A percentile compares a stretch with the other conserved stretches of the same genome.
These are phyloP conservation scores for Leptographium flavum DNA, from an alignment of 2,329 filamentous ascomycete species.

Conservation along the genomic window DNA sequence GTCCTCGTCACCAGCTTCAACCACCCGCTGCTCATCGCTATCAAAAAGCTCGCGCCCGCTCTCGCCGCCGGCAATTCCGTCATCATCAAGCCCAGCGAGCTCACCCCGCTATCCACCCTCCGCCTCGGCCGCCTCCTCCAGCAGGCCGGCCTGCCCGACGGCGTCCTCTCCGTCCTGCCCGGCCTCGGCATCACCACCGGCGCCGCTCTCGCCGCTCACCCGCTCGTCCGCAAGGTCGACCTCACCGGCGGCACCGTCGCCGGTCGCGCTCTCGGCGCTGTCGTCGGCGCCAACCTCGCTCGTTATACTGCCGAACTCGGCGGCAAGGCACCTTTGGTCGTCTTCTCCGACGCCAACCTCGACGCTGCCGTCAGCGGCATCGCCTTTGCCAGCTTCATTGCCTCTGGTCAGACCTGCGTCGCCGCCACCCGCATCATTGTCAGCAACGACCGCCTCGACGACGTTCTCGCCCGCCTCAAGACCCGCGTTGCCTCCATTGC, in stretches of 20 bases:
- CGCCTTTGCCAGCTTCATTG: constrained; percentile 42
- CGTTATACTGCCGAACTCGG: constrained; percentile 59
- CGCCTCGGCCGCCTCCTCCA: constrained; percentile 44
- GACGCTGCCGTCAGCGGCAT: constrained; percentile 55
- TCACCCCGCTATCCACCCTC: constrained; percentile 47
- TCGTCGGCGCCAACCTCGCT: constrained; percentile 52
- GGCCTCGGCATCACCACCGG: constrained; percentile 39
- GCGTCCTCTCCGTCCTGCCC: constrained; percentile 50
- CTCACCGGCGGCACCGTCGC: constrained; percentile 64
- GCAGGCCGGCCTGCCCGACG: constrained; percentile 55
- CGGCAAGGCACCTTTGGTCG: constrained; percentile 55
- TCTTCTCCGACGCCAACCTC: constrained; percentile 51
- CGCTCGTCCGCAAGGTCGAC: constrained; percentile 49
- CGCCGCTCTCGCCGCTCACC: constrained; percentile 36
- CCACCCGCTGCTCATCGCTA: constrained; percentile 41
- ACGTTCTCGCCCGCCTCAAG: constrained; percentile 50
- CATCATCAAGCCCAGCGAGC: constrained; percentile 47
- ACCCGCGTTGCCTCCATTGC: constrained; percentile 43
- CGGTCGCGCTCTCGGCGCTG: constrained; percentile 51
- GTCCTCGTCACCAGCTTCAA: constrained; percentile 44
- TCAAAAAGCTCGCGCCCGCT: constrained; percentile 47
- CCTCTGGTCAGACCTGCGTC: constrained; percentile 45
- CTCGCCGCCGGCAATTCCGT: constrained; percentile 45
- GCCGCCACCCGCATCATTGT: constrained; percentile 65
- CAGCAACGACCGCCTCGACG: constrained; percentile 49